Evolutionary conservation across 2,329 filamentous ascomycete species (phyloP).

Genomic region (Fusarium haematococcum): DNA sequence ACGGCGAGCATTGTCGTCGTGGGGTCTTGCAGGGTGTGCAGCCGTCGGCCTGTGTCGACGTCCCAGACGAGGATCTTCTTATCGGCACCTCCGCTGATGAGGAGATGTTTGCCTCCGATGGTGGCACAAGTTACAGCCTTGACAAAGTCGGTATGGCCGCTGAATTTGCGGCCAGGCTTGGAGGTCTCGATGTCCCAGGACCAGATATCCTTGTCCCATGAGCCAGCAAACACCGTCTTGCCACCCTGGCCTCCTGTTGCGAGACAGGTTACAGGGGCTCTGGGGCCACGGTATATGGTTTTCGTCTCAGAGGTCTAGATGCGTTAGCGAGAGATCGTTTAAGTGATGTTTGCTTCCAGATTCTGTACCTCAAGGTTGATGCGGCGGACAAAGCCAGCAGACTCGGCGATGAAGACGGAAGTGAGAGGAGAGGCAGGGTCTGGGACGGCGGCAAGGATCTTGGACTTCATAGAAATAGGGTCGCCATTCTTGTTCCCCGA

Average conservation of each 20-base stretch:
- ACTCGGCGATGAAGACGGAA: constrained; percentile 84
- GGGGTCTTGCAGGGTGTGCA: constrained; percentile 84
- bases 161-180: constrained; percentile 68
- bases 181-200: constrained; percentile 78
- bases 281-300: constrained; percentile 75
- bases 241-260: constrained; percentile 70
- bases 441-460: constrained; percentile 79
- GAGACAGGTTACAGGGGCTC: constrained; percentile 83
- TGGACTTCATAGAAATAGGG: constrained; percentile 84
- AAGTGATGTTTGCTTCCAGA: background rate
- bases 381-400: constrained; percentile 81
- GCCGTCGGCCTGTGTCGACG: constrained; percentile 70
- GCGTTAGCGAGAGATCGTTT: constrained; percentile 12
- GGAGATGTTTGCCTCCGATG: constrained; percentile 69
- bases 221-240: constrained; percentile 82
- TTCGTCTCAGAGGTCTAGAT: constrained; percentile 48
- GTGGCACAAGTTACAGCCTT: constrained; percentile 78
- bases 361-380: constrained; percentile 77
- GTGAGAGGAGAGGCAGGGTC: constrained; percentile 72
- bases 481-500: constrained; percentile 82
- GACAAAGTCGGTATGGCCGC: constrained; percentile 91
- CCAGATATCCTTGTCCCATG: constrained; percentile 95
- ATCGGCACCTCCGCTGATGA: constrained; percentile 83
- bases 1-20: constrained; percentile 79
- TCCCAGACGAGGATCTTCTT: constrained; percentile 89